These are phyloP conservation scores for Ilex asprella DNA, from an alignment of 257 asterid genomes.

Conservation along the genomic window DNA sequence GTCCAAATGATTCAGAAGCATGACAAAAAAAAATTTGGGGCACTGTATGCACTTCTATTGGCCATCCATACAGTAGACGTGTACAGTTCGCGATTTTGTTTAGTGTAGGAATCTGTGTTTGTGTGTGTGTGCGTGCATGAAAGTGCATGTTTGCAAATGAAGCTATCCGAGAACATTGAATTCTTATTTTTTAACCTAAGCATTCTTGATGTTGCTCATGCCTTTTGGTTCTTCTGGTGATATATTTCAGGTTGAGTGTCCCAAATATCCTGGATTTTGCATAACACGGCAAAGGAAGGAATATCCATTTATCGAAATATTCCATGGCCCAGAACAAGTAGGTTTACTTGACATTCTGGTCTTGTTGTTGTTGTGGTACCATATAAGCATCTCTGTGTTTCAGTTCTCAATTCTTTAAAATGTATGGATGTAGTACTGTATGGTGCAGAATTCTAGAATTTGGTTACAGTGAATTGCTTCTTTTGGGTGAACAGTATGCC, in stretches of 20 bases:
- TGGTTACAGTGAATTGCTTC: no score
- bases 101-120: background rate
- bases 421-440: no score
- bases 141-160: background rate
- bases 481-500: no score
- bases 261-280: slow-evolving; percentile 96
- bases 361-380: no score
- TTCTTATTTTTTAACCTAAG: background rate
- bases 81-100: background rate
- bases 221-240: background rate
- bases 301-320: slow-evolving; percentile 82
- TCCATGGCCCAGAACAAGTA: slow-evolving; percentile 88
- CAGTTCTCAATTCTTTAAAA: no score
- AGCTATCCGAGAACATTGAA: slow-evolving; percentile 1
- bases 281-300: slow-evolving; percentile 81
- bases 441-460: no score
- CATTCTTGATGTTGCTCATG: background rate
- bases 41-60: background rate
- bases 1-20: no score
- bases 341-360: background rate
- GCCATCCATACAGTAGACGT: background rate
- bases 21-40: no score
- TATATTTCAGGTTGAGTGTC: slow-evolving; percentile 72
- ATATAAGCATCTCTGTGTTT: no score
- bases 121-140: background rate